Evolutionary conservation across 2,329 filamentous ascomycete species (phyloP), one percentile per base, ranked within the genome.

Genomic region (Cytospora mali): DNA sequence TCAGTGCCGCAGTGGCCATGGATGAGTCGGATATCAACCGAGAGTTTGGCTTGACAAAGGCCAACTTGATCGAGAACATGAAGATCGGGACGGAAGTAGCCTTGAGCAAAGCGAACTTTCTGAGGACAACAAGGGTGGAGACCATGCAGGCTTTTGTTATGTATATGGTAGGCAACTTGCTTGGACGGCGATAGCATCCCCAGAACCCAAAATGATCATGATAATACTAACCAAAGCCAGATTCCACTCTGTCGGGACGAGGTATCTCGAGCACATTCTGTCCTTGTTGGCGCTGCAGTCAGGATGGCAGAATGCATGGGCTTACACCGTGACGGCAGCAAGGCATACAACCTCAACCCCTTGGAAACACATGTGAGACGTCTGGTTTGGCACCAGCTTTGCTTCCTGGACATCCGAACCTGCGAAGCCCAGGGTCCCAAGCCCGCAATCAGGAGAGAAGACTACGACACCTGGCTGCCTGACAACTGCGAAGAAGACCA

Each of bases 271-370:
- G 85, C 88, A 5, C 90, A 93, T 73, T 91, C 88, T 4, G 88
- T 89, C 5, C 79, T 92, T 1, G 84, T 90, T 4, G 89, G 88
- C 3, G 86, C 88, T 16, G 89, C 88, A 4, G 87, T 92, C 49
- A 82, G 90, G 18, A 84, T 92, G 72, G 90, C 88, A 7, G 88
- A 92, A 75, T 92, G 89, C 69, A 91, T 92, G 87, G 88, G 89
- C 2, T 76, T 93, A 21, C 88, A 93, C 71, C 83, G 88, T 10
- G 90, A 93, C 67, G 88, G 88, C 18, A 82, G 85, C 50, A 64
- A 55, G 18, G 80, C 82, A 11, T 92, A 90, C 69, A 85, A 84
- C 1, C 80, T 89, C 62, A 84, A 81, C 3, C 82, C 89, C 0
- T 76, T 92, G 3, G 89, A 93, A 68, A 87, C 86, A 0, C 89